Evolutionary conservation across 1,284 basidiomycete genomes (phyloP).

Genomic region (Ceratobasidium sp.): DNA sequence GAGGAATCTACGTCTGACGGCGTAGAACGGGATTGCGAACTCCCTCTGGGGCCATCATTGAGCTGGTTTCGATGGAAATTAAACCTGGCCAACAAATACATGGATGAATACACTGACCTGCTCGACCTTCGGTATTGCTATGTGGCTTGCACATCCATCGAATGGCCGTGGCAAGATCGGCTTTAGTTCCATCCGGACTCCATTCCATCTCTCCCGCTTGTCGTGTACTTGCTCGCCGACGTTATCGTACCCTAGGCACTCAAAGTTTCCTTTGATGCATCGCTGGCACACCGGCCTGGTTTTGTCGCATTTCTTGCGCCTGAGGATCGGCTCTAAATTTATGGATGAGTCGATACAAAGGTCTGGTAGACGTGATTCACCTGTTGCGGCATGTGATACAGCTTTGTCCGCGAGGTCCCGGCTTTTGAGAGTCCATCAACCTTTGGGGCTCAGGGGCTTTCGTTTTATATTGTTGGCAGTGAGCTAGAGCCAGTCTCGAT

Average conservation of each 20-base stretch:
- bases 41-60: too few species aligned
- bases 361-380: neutral
- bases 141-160: too few species aligned
- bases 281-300: slow-evolving; percentile 3
- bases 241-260: slow-evolving; percentile 29
- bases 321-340: neutral
- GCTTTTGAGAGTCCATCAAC: slow-evolving; percentile 12
- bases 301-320: slow-evolving; percentile 27
- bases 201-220: neutral
- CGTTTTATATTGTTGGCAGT: too few species aligned
- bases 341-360: neutral
- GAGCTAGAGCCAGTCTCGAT: too few species aligned
- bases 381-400: slow-evolving; percentile 32
- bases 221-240: too few species aligned
- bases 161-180: neutral
- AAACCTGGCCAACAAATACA: too few species aligned
- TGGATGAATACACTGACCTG: too few species aligned
- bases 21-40: too few species aligned
- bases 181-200: neutral
- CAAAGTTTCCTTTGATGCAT: neutral
- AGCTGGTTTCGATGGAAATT: too few species aligned
- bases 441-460: too few species aligned
- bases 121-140: too few species aligned
- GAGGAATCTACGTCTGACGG: neutral
- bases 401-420: neutral